phyloP scores from a whole-genome alignment of 805 yeast genomes.

The Clavispora vitiphila region DNA sequence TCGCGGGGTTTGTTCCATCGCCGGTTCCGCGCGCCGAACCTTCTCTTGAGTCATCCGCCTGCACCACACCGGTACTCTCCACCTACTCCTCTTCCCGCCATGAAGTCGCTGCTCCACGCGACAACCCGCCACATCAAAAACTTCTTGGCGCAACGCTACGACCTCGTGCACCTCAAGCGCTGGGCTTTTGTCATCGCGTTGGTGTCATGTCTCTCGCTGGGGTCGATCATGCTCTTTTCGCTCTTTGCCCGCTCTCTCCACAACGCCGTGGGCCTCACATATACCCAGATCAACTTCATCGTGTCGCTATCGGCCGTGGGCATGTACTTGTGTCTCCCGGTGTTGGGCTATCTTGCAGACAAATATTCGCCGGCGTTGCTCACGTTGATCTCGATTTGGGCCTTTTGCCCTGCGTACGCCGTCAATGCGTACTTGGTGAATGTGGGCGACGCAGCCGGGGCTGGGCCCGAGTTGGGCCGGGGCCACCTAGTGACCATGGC shows the following conservation, averaged over 20 bases:
- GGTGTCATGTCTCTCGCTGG: constrained; percentile 67
- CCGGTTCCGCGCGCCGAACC: not conserved
- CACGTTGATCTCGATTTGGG: constrained; percentile 53
- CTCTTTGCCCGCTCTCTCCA: constrained; percentile 71
- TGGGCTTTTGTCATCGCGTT: constrained; percentile 56
- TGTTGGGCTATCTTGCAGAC: constrained; percentile 78
- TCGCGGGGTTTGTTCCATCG: too few relatives aligned
- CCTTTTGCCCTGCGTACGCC: constrained; percentile 67
- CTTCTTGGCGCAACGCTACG: constrained; percentile 37
- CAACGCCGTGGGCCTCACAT: constrained; percentile 51
- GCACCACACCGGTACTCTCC: not conserved
- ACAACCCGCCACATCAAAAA: constrained; percentile 41
- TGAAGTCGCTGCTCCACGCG: constrained; percentile 18
- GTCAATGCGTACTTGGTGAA: constrained; percentile 25
- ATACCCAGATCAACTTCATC: constrained; percentile 62
- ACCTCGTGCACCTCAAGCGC: constrained; percentile 37
- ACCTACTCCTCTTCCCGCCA: not conserved
- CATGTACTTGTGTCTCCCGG: constrained; percentile 78
- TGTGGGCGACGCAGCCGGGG: constrained; percentile 1
- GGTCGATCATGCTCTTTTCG: constrained; percentile 79
- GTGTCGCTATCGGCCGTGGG: constrained; percentile 75
- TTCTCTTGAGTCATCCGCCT: not conserved
- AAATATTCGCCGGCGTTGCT: constrained; percentile 76
- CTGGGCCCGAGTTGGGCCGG: constrained; percentile 20
- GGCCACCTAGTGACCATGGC: constrained; percentile 37